These are phyloP conservation scores for Lentinula sp. DNA, from an alignment of 768 basidiomycete genomes.

Conservation along the genomic window DNA sequence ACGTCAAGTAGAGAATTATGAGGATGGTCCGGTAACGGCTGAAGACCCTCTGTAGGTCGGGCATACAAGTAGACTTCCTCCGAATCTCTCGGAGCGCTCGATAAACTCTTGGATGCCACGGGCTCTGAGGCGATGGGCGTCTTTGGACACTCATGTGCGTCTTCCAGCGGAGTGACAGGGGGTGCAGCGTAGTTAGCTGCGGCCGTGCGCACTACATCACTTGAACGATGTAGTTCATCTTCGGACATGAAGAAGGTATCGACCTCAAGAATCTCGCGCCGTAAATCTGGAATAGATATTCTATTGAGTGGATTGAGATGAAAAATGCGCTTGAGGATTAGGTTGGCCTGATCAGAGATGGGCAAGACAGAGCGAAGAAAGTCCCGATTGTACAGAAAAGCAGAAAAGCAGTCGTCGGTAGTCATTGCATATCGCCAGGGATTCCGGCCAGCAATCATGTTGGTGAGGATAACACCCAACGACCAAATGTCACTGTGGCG, in stretches of 20 bases:
- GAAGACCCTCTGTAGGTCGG: constrained; percentile 1
- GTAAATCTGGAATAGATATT: constrained; percentile 57
- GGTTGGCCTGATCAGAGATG: constrained; percentile 61
- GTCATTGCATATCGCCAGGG: constrained; percentile 72
- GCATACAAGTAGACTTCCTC: constrained; percentile 5
- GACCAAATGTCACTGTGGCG: constrained; percentile 69
- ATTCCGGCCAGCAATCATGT: constrained; percentile 72
- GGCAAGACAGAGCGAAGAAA: constrained; percentile 66
- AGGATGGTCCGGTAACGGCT: not conserved
- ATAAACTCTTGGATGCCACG: not conserved
- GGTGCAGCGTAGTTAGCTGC: constrained; percentile 15
- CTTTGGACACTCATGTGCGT: not conserved
- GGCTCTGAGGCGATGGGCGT: not conserved
- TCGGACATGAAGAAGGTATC: constrained; percentile 58
- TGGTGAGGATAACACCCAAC: constrained; percentile 74
- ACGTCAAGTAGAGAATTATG: constrained; percentile 1
- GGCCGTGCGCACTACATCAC: constrained; percentile 9
- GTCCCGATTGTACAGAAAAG: constrained; percentile 55
- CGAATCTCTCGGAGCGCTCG: not conserved
- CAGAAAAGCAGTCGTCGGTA: constrained; percentile 61
- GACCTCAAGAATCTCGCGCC: constrained; percentile 46
- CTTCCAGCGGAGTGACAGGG: not conserved
- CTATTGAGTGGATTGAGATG: constrained; percentile 55
- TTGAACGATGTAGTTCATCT: constrained; percentile 27
- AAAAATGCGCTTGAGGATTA: constrained; percentile 69